These are phyloP conservation scores for Trichoderma atrobrunneum DNA, from an alignment of 2,329 filamentous ascomycete species.

Conservation along the genomic window DNA sequence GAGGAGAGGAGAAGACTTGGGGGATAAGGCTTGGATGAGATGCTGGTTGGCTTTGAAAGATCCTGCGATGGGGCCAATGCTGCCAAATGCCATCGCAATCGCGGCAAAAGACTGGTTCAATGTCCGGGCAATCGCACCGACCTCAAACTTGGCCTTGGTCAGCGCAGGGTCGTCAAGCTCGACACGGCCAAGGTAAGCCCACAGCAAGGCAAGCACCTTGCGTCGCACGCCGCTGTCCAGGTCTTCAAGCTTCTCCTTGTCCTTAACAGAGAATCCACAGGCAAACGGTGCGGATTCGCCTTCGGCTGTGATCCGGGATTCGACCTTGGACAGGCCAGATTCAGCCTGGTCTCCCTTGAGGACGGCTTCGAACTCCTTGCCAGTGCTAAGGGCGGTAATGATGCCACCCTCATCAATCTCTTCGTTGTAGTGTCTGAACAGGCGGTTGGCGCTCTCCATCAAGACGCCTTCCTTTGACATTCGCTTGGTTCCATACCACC, in stretches of 20 bases:
- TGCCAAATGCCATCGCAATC: slow-evolving; percentile 84
- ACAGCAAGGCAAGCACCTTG: slow-evolving; percentile 85
- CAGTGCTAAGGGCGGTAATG: slow-evolving; percentile 75
- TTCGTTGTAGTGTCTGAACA: slow-evolving; percentile 92
- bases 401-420: slow-evolving; percentile 77
- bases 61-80: slow-evolving; percentile 75
- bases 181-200: slow-evolving; percentile 90
- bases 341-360: slow-evolving; percentile 78
- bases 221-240: slow-evolving; percentile 76
- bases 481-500: slow-evolving; percentile 97
- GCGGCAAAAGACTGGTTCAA: slow-evolving; percentile 84
- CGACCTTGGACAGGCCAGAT: slow-evolving; percentile 75
- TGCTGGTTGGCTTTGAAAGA: slow-evolving; percentile 82
- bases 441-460: slow-evolving; percentile 87
- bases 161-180: slow-evolving; percentile 76
- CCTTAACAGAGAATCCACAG: slow-evolving; percentile 64
- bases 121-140: slow-evolving; percentile 79
- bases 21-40: slow-evolving; percentile 84
- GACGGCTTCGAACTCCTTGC: slow-evolving; percentile 77
- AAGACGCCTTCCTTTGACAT: slow-evolving; percentile 91
- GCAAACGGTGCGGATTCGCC: slow-evolving; percentile 52
- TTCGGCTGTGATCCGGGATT: slow-evolving; percentile 71
- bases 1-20: slow-evolving; percentile 79
- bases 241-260: slow-evolving; percentile 72
- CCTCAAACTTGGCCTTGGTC: slow-evolving; percentile 83